Evolutionary conservation across 2,329 filamentous ascomycete species (phyloP).

Genomic region (Aspergillus intermedius): DNA sequence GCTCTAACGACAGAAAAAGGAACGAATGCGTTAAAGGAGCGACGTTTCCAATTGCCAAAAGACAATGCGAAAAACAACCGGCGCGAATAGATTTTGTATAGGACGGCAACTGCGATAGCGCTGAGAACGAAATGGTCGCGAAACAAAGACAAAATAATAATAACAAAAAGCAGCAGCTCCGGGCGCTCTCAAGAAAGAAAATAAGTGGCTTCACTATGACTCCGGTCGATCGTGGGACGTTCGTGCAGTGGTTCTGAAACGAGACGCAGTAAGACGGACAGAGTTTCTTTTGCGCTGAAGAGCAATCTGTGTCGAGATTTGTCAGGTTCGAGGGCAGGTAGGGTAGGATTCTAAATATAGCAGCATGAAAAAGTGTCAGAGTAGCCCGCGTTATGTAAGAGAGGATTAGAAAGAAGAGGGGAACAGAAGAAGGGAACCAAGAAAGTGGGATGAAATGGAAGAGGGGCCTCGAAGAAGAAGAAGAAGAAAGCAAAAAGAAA

Average conservation of each 20-base stretch:
- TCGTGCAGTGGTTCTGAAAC: no score
- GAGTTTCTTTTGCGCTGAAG: background rate
- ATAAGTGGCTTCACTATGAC: background rate
- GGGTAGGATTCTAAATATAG: slow-evolving; percentile 31
- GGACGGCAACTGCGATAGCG: background rate
- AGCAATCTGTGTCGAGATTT: background rate
- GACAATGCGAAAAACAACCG: background rate
- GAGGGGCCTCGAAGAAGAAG: background rate
- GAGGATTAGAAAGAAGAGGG: slow-evolving; percentile 1
- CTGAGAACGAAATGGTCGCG: background rate
- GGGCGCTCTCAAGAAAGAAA: background rate
- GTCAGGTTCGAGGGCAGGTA: slow-evolving; percentile 10
- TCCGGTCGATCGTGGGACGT: background rate
- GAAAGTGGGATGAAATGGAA: background rate
- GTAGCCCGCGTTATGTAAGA: slow-evolving; percentile 11
- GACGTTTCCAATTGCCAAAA: slow-evolving; percentile 2
- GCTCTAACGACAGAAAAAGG: slow-evolving; percentile 1
- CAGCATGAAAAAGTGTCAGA: slow-evolving; percentile 23
- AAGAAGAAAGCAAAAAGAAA: background rate
- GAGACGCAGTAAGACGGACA: no score
- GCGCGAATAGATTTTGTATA: background rate
- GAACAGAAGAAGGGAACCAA: slow-evolving; percentile 1
- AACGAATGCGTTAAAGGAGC: slow-evolving; percentile 11
- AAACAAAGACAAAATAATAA: background rate
- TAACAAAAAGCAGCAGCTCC: background rate